Percentiles rank a stretch among this genome's conserved stretches.
These are phyloP conservation scores for Nectriaceae sp. DNA, from an alignment of 2,329 filamentous ascomycete species.

Conservation along the genomic window DNA sequence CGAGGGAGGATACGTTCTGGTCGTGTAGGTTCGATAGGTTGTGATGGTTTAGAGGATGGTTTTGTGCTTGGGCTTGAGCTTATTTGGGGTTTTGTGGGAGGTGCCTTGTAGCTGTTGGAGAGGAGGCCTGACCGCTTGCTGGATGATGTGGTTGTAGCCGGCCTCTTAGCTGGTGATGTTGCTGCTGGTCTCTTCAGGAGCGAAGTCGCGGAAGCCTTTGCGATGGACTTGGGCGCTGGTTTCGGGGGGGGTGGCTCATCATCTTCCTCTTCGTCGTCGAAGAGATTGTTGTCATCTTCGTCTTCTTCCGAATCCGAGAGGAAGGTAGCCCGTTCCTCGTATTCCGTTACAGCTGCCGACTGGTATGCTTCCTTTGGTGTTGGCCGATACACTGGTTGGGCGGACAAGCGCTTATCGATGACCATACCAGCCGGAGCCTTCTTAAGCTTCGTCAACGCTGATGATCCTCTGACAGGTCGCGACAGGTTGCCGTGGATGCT, in stretches of 20 bases:
- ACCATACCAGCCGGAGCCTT: slow-evolving; percentile 57
- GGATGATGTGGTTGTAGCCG: neutral
- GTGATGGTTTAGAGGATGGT: slow-evolving; percentile 12
- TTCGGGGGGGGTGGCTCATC: slow-evolving; percentile 9
- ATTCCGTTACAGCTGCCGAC: slow-evolving; percentile 28
- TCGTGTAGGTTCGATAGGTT: slow-evolving; percentile 6
- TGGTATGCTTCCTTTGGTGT: slow-evolving; percentile 21
- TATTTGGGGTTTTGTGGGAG: slow-evolving; percentile 16
- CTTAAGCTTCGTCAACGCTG: slow-evolving; percentile 42
- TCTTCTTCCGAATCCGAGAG: slow-evolving; percentile 42
- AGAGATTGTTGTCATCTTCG: slow-evolving; percentile 26
- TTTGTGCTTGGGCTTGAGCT: neutral
- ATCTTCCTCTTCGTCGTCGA: slow-evolving; percentile 29
- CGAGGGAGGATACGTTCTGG: slow-evolving; percentile 18
- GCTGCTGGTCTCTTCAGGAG: slow-evolving; percentile 20
- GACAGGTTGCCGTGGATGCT: slow-evolving; percentile 49
- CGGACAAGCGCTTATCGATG: slow-evolving; percentile 50
- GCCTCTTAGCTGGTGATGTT: neutral
- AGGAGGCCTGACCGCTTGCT: slow-evolving; percentile 26
- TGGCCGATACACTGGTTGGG: slow-evolving; percentile 37
- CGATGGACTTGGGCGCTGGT: neutral
- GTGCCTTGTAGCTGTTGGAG: slow-evolving; percentile 28
- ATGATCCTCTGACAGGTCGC: slow-evolving; percentile 29
- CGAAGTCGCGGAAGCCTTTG: slow-evolving; percentile 15
- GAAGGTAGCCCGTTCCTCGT: slow-evolving; percentile 39